These are phyloP conservation scores for Plasmodium cynomolgi DNA, from an alignment of 169 alveolate genomes.

Conservation along the genomic window DNA sequence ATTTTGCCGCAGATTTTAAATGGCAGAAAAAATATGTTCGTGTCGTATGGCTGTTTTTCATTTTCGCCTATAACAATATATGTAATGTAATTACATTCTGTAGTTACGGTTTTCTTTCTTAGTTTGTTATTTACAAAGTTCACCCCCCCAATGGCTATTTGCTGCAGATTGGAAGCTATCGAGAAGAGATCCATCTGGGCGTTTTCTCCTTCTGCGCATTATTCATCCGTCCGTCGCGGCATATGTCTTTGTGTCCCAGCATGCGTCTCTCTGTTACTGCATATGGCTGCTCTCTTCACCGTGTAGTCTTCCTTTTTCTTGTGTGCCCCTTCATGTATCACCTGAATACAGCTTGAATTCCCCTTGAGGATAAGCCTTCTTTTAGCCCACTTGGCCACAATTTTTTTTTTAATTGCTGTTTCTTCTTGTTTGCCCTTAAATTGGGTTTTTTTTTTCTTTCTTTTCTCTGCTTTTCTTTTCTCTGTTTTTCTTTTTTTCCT, in stretches of 20 bases:
- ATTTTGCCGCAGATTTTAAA: slow-evolving; percentile 32
- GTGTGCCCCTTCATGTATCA: neutral
- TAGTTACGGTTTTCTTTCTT: slow-evolving; percentile 14
- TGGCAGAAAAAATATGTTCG: slow-evolving; percentile 64
- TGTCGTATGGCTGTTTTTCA: slow-evolving; percentile 67
- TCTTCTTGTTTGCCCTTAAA: neutral
- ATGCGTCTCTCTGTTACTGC: neutral
- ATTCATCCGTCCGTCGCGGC: neutral
- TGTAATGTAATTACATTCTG: slow-evolving; percentile 36
- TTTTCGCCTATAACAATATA: slow-evolving; percentile 73
- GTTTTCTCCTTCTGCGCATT: neutral
- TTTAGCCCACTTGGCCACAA: neutral
- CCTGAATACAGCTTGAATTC: neutral
- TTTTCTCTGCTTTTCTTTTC: neutral
- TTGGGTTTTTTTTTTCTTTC: neutral
- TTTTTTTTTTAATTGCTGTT: neutral
- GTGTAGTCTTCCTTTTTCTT: neutral
- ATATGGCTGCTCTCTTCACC: neutral
- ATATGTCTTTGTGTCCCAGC: neutral
- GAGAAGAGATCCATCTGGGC: slow-evolving; percentile 64
- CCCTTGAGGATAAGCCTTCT: neutral
- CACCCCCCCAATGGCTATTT: slow-evolving; percentile 73
- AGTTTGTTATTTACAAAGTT: slow-evolving; percentile 61
- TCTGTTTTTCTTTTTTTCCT: neutral
- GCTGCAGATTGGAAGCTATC: slow-evolving; percentile 75